Evolutionary conservation across 192 early-diverging fungal genomes (phyloP).

Genomic region (Neocallimastix lanati): DNA sequence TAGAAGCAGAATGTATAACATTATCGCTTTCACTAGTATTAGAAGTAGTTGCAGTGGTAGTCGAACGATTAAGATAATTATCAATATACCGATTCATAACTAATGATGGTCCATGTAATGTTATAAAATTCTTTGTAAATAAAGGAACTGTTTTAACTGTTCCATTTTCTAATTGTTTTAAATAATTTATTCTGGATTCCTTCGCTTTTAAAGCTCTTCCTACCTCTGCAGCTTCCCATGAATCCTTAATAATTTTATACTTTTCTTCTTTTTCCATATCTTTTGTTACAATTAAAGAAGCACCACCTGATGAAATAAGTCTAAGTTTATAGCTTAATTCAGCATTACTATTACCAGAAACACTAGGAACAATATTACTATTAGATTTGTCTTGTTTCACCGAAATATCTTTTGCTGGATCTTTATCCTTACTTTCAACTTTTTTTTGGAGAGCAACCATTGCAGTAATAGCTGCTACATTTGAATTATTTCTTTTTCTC

Average conservation of each 20-base stretch:
- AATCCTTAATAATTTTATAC: constrained; percentile 30
- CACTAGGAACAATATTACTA: too few relatives aligned
- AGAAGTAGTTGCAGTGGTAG: background rate
- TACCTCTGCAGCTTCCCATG: constrained; percentile 27
- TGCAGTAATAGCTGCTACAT: background rate
- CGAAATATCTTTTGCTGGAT: background rate
- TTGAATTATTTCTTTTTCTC: background rate
- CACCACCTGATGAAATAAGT: constrained; percentile 22
- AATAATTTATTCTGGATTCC: constrained; percentile 7
- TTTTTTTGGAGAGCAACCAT: background rate
- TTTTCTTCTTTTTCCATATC: constrained; percentile 46
- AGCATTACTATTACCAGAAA: background rate
- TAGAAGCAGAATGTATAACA: background rate
- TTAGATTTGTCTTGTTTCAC: background rate
- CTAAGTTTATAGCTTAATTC: constrained; percentile 26
- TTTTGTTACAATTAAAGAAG: constrained; percentile 19
- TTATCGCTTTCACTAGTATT: background rate
- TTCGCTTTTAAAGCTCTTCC: constrained; percentile 24
- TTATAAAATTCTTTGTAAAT: background rate
- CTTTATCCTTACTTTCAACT: background rate
- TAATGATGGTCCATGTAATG: background rate
- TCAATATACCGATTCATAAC: background rate
- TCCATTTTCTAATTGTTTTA: background rate
- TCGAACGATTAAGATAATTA: background rate
- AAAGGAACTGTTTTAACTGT: background rate